phyloP scores from a whole-genome alignment of 2,329 filamentous ascomycete genomes.

The Microcyclosporella mali region DNA sequence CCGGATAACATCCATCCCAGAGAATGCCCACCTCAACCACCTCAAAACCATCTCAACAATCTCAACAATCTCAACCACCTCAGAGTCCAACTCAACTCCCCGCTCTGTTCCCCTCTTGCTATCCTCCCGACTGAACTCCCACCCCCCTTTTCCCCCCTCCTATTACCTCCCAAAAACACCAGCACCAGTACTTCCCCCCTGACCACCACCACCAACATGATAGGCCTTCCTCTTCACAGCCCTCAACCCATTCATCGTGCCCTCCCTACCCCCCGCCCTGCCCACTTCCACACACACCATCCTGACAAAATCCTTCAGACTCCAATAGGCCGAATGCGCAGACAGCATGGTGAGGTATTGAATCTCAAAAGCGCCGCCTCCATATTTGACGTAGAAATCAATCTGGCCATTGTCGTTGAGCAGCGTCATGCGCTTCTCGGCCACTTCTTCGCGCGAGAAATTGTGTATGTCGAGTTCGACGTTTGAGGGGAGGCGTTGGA shows the following conservation, averaged over 20 bases:
- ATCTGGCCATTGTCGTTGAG: slow-evolving; percentile 97
- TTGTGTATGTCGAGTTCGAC: slow-evolving; percentile 95
- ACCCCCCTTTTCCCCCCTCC: too few relatives aligned
- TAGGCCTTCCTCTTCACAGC: slow-evolving; percentile 46
- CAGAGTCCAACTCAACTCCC: too few relatives aligned
- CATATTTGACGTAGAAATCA: slow-evolving; percentile 79
- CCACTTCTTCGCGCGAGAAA: slow-evolving; percentile 85
- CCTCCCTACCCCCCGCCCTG: slow-evolving; percentile 60
- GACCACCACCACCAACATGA: neutral
- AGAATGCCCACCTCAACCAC: too few relatives aligned
- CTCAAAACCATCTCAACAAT: too few relatives aligned
- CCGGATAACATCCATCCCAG: too few relatives aligned
- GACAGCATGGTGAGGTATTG: slow-evolving; percentile 97
- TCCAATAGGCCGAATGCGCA: slow-evolving; percentile 93
- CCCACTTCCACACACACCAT: slow-evolving; percentile 87
- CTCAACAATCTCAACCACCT: too few relatives aligned
- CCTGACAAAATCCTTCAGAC: slow-evolving; percentile 76
- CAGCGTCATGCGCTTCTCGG: slow-evolving; percentile 77
- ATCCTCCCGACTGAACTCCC: too few relatives aligned
- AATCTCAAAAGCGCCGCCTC: slow-evolving; percentile 81
- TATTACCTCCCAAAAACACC: too few relatives aligned
- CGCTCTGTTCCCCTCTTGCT: too few relatives aligned
- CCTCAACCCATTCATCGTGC: slow-evolving; percentile 48
- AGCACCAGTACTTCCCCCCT: too few relatives aligned
- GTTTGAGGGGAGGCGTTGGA: slow-evolving; percentile 41